phyloP scores from a whole-genome alignment of 148 eudicot genomes.

The Arctostaphylos glauca region DNA sequence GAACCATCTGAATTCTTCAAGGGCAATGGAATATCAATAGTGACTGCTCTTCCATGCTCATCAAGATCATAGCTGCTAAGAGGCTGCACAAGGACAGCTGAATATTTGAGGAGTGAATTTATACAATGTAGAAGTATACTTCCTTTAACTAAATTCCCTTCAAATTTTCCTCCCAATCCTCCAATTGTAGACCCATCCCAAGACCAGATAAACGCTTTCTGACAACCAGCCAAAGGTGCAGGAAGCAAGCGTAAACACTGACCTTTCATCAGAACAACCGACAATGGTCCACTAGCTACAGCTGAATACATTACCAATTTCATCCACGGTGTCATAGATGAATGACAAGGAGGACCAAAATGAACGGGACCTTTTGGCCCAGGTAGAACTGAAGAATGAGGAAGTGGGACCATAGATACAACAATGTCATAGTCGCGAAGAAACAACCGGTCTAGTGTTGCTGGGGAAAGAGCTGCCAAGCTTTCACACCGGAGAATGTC shows the following conservation, averaged over 20 bases:
- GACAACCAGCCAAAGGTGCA: conserved; percentile 93
- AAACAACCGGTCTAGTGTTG: conserved; percentile 81
- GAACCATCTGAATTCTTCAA: conserved; percentile 93
- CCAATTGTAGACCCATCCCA: conserved; percentile 96
- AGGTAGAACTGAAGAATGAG: conserved; percentile 86
- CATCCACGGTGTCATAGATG: conserved; percentile 98
- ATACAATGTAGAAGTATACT: conserved; percentile 82
- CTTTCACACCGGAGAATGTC: conserved; percentile 98
- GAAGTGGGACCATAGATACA: conserved; percentile 94
- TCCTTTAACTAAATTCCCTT: conserved; percentile 90
- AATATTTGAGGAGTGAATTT: conserved; percentile 81
- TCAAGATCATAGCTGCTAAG: conserved; percentile 77
- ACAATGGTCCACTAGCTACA: conserved; percentile 74
- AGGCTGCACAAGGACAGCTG: conserved; percentile 94
- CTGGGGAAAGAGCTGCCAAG: conserved; percentile 76
- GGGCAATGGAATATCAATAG: conserved; percentile 83
- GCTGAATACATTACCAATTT: conserved; percentile 83
- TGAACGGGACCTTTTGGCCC: conserved; percentile 90
- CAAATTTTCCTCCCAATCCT: conserved; percentile 86
- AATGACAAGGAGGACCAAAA: conserved; percentile 91
- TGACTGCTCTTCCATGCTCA: conserved; percentile 52
- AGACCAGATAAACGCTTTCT: conserved; percentile 93
- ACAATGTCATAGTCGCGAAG: conserved; percentile 86
- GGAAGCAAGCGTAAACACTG: conserved; percentile 90
- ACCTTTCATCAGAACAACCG: conserved; percentile 95